Conservation (phyloP, 441 rosid genomes). For the Erodium trifolium region DNA sequence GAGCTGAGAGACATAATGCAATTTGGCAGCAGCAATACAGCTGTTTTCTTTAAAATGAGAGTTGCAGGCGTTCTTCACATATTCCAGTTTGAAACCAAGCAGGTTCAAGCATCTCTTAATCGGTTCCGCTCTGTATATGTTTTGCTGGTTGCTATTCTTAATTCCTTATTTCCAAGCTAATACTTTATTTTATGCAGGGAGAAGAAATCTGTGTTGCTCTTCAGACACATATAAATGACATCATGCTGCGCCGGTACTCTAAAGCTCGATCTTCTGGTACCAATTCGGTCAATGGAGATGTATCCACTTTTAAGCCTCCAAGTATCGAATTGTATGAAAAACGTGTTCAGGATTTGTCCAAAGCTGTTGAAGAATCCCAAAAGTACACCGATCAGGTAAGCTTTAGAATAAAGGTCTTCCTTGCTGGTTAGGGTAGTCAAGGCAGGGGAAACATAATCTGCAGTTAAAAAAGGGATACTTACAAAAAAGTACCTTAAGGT, state of each 20-base stretch:
- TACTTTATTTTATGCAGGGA: constrained; percentile 45
- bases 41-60: constrained; percentile 97
- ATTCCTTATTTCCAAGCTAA: not conserved
- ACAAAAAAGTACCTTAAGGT: no score
- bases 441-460: not conserved
- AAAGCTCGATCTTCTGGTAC: constrained; percentile 68
- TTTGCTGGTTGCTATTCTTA: not conserved
- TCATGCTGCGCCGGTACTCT: constrained; percentile 96
- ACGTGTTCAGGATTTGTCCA: constrained; percentile 71
- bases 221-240: constrained; percentile 97
- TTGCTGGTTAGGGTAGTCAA: not conserved
- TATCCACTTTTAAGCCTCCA: constrained; percentile 47
- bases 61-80: constrained; percentile 99
- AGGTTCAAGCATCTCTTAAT: constrained; percentile 36
- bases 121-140: not conserved
- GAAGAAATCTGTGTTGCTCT: constrained; percentile 99
- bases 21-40: constrained; percentile 97
- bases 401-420: not conserved
- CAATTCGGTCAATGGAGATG: constrained; percentile 62
- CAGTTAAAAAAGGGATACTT: no score
- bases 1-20: constrained; percentile 97
- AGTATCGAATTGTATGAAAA: constrained; percentile 62
- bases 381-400: constrained; percentile 57
- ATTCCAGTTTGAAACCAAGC: constrained; percentile 96
- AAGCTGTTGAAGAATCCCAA: constrained; percentile 71